phyloP scores from a whole-genome alignment of 768 basidiomycete species.

The Collybia sordida region DNA sequence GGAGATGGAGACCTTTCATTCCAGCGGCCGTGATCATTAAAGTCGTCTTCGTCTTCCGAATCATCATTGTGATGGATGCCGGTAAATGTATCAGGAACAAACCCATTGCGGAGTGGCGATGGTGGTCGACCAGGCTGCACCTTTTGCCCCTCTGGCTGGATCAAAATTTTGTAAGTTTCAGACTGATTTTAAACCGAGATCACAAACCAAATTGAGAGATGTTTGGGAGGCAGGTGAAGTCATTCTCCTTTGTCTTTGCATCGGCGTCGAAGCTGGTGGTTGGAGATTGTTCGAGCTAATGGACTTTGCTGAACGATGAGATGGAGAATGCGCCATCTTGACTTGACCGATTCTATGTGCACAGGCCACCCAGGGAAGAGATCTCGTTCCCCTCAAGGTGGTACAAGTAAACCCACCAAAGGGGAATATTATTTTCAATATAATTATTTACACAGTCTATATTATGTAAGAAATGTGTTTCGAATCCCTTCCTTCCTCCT shows the following conservation, averaged over 20 bases:
- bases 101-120: constrained; percentile 71
- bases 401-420: too few relatives aligned
- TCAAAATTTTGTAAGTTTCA: not conserved
- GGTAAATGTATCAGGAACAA: constrained; percentile 54
- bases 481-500: too few relatives aligned
- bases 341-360: not conserved
- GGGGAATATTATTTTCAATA: too few relatives aligned
- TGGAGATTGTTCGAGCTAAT: constrained; percentile 19
- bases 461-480: too few relatives aligned
- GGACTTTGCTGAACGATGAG: constrained; percentile 20
- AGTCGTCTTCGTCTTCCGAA: constrained; percentile 38
- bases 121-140: constrained; percentile 53
- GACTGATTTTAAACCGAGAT: not conserved
- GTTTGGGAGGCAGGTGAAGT: constrained; percentile 22
- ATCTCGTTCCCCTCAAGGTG: too few relatives aligned
- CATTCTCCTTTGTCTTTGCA: constrained; percentile 21
- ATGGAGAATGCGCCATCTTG: constrained; percentile 19
- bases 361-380: too few relatives aligned
- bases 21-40: constrained; percentile 26
- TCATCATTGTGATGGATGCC: constrained; percentile 53
- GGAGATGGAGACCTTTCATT: constrained; percentile 56
- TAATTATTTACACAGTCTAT: too few relatives aligned
- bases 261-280: constrained; percentile 6
- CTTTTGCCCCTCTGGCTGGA: constrained; percentile 38
- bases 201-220: constrained; percentile 19